These are phyloP conservation scores for Botrytis hyacinthi DNA, from an alignment of 2,329 filamentous ascomycete genomes.

Conservation along the genomic window DNA sequence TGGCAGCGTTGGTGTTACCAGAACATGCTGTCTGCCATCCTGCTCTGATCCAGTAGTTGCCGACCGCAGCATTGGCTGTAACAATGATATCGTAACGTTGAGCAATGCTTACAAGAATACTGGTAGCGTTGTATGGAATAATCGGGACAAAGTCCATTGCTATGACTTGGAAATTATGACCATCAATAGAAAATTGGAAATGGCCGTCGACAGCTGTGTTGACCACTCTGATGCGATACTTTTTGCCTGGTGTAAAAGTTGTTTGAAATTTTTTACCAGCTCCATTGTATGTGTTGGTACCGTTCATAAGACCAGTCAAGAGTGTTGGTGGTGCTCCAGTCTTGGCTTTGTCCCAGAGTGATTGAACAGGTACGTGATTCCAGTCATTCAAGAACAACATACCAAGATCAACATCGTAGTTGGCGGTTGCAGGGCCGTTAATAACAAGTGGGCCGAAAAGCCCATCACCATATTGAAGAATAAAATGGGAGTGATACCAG, in stretches of 20 bases:
- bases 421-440: constrained; percentile 35
- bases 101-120: constrained; percentile 48
- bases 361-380: constrained; percentile 40
- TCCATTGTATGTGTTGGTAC: constrained; percentile 38
- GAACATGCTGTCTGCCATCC: constrained; percentile 51
- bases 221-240: constrained; percentile 47
- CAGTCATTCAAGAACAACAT: constrained; percentile 21
- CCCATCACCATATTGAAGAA: constrained; percentile 48
- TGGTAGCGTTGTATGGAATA: constrained; percentile 48
- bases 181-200: constrained; percentile 49
- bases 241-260: constrained; percentile 29
- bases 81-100: constrained; percentile 50
- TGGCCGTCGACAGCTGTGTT: constrained; percentile 45
- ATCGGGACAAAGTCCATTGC: constrained; percentile 57
- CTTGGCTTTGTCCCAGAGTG: constrained; percentile 36
- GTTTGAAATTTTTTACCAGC: constrained; percentile 17
- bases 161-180: constrained; percentile 57
- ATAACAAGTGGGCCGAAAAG: constrained; percentile 45
- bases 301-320: constrained; percentile 49
- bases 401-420: constrained; percentile 24
- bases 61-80: constrained; percentile 53
- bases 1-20: constrained; percentile 53
- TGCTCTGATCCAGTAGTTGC: constrained; percentile 55
- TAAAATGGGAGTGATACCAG: constrained; percentile 56
- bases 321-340: constrained; percentile 26